Base-by-base conservation (phyloP, 305 asterid species). In the Fraxinus latifolia region DNA sequence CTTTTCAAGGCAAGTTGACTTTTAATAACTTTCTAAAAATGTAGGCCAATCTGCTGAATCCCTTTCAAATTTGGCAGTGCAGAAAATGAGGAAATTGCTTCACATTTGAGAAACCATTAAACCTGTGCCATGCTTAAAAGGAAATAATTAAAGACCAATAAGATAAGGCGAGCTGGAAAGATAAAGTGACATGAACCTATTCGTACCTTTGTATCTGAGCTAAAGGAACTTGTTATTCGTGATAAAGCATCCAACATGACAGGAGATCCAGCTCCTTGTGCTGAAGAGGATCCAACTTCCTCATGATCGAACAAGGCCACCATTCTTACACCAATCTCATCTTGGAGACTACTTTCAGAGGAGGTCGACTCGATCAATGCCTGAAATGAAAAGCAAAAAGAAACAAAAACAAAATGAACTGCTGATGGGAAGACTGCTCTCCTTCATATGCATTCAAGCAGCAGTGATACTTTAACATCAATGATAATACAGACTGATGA, bases 181-280 rank as follows among this genome's bases (percentile, higher is more conserved):
- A 33, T 4, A 53, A 74, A 81, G 29, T 74, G 76, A 71, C 32
- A 19, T 0, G 21, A 23, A 8, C 12, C 29, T 82, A 68, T 67
- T 81, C 65, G 68, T 87, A 96, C 99, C 96, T 92, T 92, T 29
- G 91, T 76, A 82, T 95, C 95, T 33, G 97, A 87, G 91, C 89
- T 79, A 83, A 96, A 96, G 81, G 94, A 88, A 88, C 77, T 82
- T 23, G 98, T 94, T 81, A 93, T 92, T 82, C 98, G 95, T 60
- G 99, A 92, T 79, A 96, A 85, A 84, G 98, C 93, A 88, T 96
- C 98, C 81, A 90, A 83, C 89, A 88, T 86, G 65, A 89, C 98
- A 4, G 98, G 99, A 78, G 99, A 94, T 81, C 99, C 98, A 36
- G 98, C 99, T 84, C 99, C 99, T 89, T 96, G 99, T 37, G 98